Evolutionary conservation across 306 rosid species (phyloP).

Genomic region (Vachellia collinsii): DNA sequence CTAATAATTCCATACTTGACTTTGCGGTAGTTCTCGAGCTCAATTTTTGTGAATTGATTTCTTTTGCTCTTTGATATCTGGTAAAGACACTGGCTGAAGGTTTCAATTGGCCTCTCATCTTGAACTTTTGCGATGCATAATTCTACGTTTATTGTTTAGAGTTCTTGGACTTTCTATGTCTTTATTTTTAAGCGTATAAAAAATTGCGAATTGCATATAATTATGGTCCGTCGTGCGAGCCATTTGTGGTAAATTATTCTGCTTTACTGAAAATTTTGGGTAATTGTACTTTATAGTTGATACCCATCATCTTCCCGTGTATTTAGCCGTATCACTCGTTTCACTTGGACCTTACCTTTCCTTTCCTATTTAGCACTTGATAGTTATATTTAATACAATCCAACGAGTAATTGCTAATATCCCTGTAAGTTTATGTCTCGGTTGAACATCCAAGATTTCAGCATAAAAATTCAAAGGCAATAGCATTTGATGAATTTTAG

Average conservation of each 20-base stretch:
- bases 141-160: neutral
- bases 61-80: neutral
- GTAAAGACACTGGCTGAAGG: neutral
- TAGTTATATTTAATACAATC: constrained; percentile 12
- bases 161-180: neutral
- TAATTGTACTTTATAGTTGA: constrained; percentile 9
- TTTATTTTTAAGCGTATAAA: neutral
- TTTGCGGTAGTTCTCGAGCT: neutral
- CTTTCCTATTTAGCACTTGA: neutral
- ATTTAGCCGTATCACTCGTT: neutral
- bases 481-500: constrained; percentile 7
- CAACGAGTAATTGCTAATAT: constrained; percentile 21
- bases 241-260: neutral
- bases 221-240: neutral
- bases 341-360: neutral
- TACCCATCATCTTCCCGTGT: neutral
- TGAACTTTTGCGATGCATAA: neutral
- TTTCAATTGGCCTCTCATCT: neutral
- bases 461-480: neutral
- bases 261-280: neutral
- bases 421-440: constrained; percentile 29
- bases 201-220: neutral
- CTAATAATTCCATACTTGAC: neutral
- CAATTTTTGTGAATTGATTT: neutral
- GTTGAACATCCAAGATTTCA: constrained; percentile 19